phyloP scores from a whole-genome alignment of 805 yeast species.

The Kluyveromyces dobzhanskii region DNA sequence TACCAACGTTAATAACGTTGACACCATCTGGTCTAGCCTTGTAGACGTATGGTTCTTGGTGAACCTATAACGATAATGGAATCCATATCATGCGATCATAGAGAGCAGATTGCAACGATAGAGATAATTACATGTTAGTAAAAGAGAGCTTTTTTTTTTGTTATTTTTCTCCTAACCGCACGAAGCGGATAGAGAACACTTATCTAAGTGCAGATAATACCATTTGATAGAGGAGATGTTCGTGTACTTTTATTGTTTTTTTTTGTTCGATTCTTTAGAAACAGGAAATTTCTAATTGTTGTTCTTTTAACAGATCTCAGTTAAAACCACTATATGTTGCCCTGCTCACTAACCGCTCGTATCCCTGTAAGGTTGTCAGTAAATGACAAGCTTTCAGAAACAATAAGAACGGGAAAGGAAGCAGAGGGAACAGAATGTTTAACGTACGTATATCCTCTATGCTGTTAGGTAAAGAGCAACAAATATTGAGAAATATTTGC shows the following conservation, averaged over 20 bases:
- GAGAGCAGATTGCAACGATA: no score
- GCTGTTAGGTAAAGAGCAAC: conserved; percentile 2
- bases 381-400: no score
- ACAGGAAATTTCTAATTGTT: no score
- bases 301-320: no score
- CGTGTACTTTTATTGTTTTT: conserved; percentile 4
- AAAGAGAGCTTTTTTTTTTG: background rate
- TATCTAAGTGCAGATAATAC: background rate
- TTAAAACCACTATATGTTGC: no score
- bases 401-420: no score
- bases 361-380: no score
- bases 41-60: conserved; percentile 94
- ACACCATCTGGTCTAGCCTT: conserved; percentile 99
- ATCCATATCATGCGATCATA: background rate
- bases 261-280: no score
- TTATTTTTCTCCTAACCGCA: background rate
- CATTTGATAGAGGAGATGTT: conserved; percentile 6
- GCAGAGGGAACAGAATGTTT: no score
- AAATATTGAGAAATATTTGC: background rate
- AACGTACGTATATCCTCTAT: conserved; percentile 6
- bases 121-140: background rate
- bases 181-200: no score
- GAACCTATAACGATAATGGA: conserved; percentile 49
- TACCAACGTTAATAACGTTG: conserved; percentile 94
- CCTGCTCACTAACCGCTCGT: no score